Evolutionary conservation across 257 asterid genomes (phyloP).

Genomic region (Echites panduratus): DNA sequence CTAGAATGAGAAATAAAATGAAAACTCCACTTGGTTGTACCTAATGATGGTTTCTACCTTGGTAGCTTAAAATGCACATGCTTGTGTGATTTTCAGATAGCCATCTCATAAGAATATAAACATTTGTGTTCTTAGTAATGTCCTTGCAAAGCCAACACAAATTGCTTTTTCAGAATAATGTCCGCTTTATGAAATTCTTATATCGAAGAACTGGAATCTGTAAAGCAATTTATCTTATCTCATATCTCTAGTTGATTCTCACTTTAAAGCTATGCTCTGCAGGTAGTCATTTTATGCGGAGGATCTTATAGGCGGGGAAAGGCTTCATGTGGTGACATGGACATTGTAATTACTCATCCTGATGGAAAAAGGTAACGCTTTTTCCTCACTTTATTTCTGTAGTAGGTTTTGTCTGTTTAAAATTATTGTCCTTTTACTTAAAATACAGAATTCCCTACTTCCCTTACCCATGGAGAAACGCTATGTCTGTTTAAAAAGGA

Average conservation of each 20-base stretch:
- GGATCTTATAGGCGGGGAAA: conserved; percentile 97
- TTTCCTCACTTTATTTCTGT: background rate
- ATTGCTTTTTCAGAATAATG: background rate
- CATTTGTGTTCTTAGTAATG: background rate
- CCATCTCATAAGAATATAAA: background rate
- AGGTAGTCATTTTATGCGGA: conserved; percentile 80
- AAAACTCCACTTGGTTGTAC: background rate
- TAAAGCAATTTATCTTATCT: background rate
- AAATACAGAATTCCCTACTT: background rate
- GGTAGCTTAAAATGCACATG: background rate
- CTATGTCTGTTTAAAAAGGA: background rate
- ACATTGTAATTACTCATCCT: conserved; percentile 77
- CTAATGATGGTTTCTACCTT: background rate
- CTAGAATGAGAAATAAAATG: background rate
- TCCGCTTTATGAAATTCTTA: background rate
- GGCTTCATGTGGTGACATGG: conserved; percentile 93
- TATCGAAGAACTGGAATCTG: background rate
- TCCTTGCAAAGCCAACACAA: background rate
- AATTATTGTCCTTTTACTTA: background rate
- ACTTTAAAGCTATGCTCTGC: conserved; percentile 21
- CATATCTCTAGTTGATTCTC: conserved; percentile 11
- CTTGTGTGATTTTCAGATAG: background rate
- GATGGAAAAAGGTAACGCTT: conserved; percentile 68
- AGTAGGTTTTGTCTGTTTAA: background rate
- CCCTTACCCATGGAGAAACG: background rate